phyloP scores from a whole-genome alignment of 2,329 filamentous ascomycete species.

The Cladosporium sp. region DNA sequence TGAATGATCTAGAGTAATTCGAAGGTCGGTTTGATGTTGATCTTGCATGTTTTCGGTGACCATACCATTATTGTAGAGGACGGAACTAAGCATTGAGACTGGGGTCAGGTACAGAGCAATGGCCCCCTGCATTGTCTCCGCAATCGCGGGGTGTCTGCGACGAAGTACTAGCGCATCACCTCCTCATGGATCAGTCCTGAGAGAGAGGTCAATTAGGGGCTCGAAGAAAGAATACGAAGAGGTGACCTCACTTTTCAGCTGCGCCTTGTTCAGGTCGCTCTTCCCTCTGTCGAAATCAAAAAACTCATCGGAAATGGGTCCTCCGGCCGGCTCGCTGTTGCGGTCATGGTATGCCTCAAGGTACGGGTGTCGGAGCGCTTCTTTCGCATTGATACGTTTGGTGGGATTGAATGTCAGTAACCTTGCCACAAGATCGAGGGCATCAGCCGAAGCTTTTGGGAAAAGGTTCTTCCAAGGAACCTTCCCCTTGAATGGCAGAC shows the following conservation, averaged over 20 bases:
- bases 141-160: conserved; percentile 12
- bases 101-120: too few relatives aligned
- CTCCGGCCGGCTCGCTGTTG: conserved; percentile 94
- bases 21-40: too few relatives aligned
- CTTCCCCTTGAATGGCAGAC: conserved; percentile 99
- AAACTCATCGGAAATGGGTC: conserved; percentile 96
- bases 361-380: conserved; percentile 95
- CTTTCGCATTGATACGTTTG: conserved; percentile 97
- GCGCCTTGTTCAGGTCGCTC: conserved; percentile 96
- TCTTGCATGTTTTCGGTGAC: too few relatives aligned
- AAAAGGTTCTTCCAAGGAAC: conserved; percentile 96
- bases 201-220: not conserved
- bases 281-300: conserved; percentile 99
- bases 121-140: too few relatives aligned
- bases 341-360: conserved; percentile 98
- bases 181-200: conserved; percentile 89
- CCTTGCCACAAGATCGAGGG: conserved; percentile 91
- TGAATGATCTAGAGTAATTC: too few relatives aligned
- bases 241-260: conserved; percentile 71
- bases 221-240: conserved; percentile 29
- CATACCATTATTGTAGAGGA: too few relatives aligned
- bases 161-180: conserved; percentile 69
- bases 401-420: conserved; percentile 98
- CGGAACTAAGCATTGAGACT: too few relatives aligned
- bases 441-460: conserved; percentile 95